Percentiles rank a stretch among this genome's conserved stretches.
Conservation (phyloP, 306 rosid genomes). For the Alnus rubra region DNA sequence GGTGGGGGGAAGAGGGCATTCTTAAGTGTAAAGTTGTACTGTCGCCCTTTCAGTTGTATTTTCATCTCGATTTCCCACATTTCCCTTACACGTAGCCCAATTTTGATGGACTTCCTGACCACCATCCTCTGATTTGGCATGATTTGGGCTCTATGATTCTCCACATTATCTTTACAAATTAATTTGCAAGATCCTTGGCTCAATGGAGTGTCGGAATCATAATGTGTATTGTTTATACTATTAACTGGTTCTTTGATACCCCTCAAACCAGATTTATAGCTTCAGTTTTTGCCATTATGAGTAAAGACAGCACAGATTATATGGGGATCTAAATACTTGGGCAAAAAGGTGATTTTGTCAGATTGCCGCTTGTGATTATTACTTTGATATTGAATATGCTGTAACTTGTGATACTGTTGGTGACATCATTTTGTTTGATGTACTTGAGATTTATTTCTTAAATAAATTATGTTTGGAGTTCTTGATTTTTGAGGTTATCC, state of each 20-base stretch:
- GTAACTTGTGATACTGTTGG: background rate
- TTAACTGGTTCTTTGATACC: background rate
- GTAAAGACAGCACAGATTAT: background rate
- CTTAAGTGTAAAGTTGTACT: no score
- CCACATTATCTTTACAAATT: background rate
- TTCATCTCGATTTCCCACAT: no score
- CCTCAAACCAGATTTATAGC: background rate
- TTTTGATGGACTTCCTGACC: no score
- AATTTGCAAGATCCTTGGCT: background rate
- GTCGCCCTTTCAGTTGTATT: no score
- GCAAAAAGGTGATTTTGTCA: background rate
- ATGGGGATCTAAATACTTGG: background rate
- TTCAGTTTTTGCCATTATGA: background rate
- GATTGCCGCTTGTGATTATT: background rate
- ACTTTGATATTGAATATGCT: background rate
- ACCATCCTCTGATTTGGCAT: no score
- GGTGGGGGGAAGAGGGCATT: no score
- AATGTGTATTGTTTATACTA: background rate
- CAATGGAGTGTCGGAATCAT: background rate
- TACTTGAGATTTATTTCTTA: slow-evolving; percentile 2
- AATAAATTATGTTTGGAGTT: background rate
- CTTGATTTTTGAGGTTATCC: background rate
- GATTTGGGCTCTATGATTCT: no score
- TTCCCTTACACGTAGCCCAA: no score
- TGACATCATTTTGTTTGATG: background rate